These are phyloP conservation scores for Syzygium jambos DNA, from an alignment of 345 rosid species.

Conservation along the genomic window DNA sequence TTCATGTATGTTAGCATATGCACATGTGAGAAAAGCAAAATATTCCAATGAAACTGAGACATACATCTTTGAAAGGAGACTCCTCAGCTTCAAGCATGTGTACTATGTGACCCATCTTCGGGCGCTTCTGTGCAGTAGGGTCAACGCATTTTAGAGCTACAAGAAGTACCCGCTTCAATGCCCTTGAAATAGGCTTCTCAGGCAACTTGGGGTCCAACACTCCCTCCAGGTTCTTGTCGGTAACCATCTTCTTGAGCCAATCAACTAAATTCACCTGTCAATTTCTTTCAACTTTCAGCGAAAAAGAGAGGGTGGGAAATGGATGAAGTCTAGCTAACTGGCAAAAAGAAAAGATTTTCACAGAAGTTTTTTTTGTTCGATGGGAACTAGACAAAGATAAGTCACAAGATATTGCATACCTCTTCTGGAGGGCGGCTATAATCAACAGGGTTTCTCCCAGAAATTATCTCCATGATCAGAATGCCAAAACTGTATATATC, in stretches of 20 bases:
- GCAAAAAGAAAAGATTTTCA: neutral
- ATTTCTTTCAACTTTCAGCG: neutral
- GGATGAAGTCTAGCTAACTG: neutral
- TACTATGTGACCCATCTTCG: constrained; percentile 64
- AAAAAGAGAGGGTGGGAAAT: neutral
- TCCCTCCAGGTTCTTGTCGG: constrained; percentile 65
- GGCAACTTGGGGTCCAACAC: constrained; percentile 79
- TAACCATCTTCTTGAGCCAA: constrained; percentile 89
- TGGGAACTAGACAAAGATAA: neutral
- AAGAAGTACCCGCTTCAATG: constrained; percentile 70
- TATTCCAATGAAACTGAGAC: neutral
- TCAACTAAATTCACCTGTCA: constrained; percentile 79
- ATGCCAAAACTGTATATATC: constrained; percentile 87
- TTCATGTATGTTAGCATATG: neutral
- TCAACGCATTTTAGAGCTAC: constrained; percentile 89
- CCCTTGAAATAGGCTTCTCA: constrained; percentile 66
- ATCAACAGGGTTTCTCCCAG: constrained; percentile 93
- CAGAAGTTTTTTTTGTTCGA: neutral
- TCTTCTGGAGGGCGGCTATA: constrained; percentile 81
- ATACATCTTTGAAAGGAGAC: constrained; percentile 54
- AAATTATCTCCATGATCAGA: constrained; percentile 75
- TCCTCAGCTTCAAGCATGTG: constrained; percentile 97
- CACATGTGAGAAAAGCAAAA: neutral
- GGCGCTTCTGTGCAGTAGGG: constrained; percentile 44
- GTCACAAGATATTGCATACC: constrained; percentile 17